Conservation (phyloP, 2,329 filamentous ascomycete species). For the Acarospora socialis region DNA sequence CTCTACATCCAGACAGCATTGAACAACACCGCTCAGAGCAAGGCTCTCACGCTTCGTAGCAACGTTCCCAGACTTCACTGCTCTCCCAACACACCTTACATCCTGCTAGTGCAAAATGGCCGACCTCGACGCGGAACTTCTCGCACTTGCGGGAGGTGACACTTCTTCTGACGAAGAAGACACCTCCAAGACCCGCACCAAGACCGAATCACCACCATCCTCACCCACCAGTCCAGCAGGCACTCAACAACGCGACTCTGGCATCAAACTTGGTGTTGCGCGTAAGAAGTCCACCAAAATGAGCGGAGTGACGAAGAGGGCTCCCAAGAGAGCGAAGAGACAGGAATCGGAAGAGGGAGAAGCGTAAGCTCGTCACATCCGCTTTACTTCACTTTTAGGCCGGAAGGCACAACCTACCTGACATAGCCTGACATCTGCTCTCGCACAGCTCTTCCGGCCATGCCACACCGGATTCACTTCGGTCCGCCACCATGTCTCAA, state of each 20-base stretch:
- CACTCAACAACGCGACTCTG: not conserved
- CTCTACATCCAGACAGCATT: too few species aligned
- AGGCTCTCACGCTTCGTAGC: too few species aligned
- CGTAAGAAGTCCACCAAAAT: slow-evolving; percentile 25
- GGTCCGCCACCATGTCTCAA: slow-evolving; percentile 81
- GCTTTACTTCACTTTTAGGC: slow-evolving; percentile 4
- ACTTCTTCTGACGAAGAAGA: slow-evolving; percentile 39
- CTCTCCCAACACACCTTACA: too few species aligned
- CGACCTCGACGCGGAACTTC: slow-evolving; percentile 82
- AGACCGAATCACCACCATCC: slow-evolving; percentile 41
- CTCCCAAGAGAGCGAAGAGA: slow-evolving; percentile 37
- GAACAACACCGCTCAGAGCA: too few species aligned
- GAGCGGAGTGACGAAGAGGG: slow-evolving; percentile 31
- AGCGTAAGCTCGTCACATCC: slow-evolving; percentile 50
- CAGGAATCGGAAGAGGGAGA: slow-evolving; percentile 63
- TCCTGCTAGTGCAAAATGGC: slow-evolving; percentile 46
- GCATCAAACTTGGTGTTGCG: slow-evolving; percentile 18
- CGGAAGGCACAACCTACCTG: not conserved
- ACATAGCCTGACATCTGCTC: slow-evolving; percentile 1
- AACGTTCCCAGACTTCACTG: too few species aligned
- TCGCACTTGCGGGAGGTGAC: slow-evolving; percentile 71
- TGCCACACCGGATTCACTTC: slow-evolving; percentile 57
- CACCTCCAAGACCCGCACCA: slow-evolving; percentile 42
- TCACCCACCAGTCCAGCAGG: slow-evolving; percentile 28
- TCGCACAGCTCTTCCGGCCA: slow-evolving; percentile 50